phyloP scores from a whole-genome alignment of 2,329 filamentous ascomycete genomes.

The Rhynchosporium graminicola region DNA sequence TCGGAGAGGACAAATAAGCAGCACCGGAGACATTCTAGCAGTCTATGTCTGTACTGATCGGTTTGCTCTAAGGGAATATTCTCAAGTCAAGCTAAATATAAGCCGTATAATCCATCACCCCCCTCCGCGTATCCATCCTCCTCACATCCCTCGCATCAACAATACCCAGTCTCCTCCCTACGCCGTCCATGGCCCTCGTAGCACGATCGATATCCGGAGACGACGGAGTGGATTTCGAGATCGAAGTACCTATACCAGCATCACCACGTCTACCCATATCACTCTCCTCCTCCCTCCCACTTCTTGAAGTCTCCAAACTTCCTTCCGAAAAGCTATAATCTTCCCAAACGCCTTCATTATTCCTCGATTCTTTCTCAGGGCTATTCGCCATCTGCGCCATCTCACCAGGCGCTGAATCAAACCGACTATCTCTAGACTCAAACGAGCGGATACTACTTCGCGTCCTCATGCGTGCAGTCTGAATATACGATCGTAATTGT shows the following conservation, averaged over 20 bases:
- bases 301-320: conserved; percentile 32
- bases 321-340: conserved; percentile 30
- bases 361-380: background rate
- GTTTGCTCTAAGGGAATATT: no score
- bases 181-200: conserved; percentile 27
- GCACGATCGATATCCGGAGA: conserved; percentile 21
- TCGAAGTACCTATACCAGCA: background rate
- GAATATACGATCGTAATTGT: conserved; percentile 34
- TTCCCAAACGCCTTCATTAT: conserved; percentile 22
- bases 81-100: conserved; percentile 27
- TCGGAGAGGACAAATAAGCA: no score
- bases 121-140: conserved; percentile 9
- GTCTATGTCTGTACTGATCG: no score
- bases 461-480: conserved; percentile 24
- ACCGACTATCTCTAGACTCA: conserved; percentile 33
- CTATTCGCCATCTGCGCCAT: conserved; percentile 23
- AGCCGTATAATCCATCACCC: conserved; percentile 28
- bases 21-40: no score
- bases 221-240: conserved; percentile 6
- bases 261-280: conserved; percentile 20
- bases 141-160: conserved; percentile 28
- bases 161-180: conserved; percentile 32
- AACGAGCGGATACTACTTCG: conserved; percentile 27
- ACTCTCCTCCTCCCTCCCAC: conserved; percentile 21
- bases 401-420: conserved; percentile 32